Evolutionary conservation across 495 filamentous ascomycete genomes (phyloP).

Genomic region (Aspergillus haitiensis): DNA sequence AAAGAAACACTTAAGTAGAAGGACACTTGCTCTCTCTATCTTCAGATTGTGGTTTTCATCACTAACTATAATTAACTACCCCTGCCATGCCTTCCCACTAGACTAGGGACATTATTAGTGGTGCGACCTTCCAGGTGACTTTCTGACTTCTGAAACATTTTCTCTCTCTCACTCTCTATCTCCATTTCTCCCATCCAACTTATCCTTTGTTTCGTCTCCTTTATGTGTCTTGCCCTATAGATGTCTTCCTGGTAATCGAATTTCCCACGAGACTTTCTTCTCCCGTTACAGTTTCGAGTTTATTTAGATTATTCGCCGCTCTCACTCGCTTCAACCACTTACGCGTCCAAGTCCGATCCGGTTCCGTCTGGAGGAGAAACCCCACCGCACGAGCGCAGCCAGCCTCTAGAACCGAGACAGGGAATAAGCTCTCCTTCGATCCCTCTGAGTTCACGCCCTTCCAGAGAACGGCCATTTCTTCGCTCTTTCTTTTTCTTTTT

Average conservation of each 20-base stretch:
- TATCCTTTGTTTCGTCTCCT: background rate
- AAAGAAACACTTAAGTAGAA: too few species aligned
- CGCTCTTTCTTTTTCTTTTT: slow-evolving; percentile 8
- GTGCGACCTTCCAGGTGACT: background rate
- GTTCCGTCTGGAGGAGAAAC: slow-evolving; percentile 26
- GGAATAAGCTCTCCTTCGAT: slow-evolving; percentile 20
- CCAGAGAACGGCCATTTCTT: slow-evolving; percentile 4
- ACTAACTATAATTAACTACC: too few species aligned
- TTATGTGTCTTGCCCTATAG: background rate
- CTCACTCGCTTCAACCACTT: slow-evolving; percentile 24
- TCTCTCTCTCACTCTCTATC: slow-evolving; percentile 6
- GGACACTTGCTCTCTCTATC: too few species aligned
- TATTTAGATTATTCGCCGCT: slow-evolving; percentile 12
- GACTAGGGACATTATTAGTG: background rate
- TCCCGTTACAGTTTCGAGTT: background rate
- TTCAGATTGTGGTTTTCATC: too few species aligned
- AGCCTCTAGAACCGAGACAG: slow-evolving; percentile 20
- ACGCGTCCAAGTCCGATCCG: slow-evolving; percentile 31
- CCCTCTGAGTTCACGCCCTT: slow-evolving; percentile 19
- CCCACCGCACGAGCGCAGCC: slow-evolving; percentile 32
- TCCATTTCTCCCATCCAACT: background rate
- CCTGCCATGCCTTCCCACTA: too few species aligned
- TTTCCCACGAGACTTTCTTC: background rate
- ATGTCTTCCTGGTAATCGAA: background rate
- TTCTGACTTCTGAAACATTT: slow-evolving; percentile 3